Base-by-base conservation (phyloP, 352 stramenopile genomes). In the Pythium pectinolyticum region DNA sequence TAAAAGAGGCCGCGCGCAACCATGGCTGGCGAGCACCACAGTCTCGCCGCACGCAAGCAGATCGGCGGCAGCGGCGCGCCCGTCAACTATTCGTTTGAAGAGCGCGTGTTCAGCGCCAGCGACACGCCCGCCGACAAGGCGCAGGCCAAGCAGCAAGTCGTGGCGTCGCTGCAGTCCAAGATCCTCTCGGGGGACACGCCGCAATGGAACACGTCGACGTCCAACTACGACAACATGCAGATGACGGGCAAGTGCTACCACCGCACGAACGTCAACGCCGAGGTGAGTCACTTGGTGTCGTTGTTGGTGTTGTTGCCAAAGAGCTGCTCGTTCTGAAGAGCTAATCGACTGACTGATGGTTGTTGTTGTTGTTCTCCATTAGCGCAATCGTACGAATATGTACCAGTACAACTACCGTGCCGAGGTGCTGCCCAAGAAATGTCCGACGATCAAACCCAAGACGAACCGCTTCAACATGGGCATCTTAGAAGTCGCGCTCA, bases 381-480 rank as follows among this genome's bases (percentile, higher is more conserved):
- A 94, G 84, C 66, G 84, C 52, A 91, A 89, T 59, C 84, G 81
- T 27, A 69, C 69, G 20, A 78, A 89, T 67, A 90, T 96, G 82
- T 95, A 90, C 57, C 67, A 72, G 49, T 94, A 96, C 81, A 95
- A 94, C 64, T 91, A 83, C 39, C 82, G 87, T 15, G 87, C 87
- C 50, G 85, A 96, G 69, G 89, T 89, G 55, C 66, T 96, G 12
- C 87, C 87, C 9, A 83, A 79, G 47, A 95, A 94, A 50, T 88
- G 88, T 32, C 81, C 81, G 22, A 88, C 78, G 30, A 47, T 83
- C 52, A 84, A 90, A 46, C 73, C 83, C 8, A 90, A 86, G 55
- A 67, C 77, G 3, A 91, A 90, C 49, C 78, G 80, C 59, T 95
- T 94, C 66, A 94, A 92, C 61, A 86, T 70, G 32, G 84, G 83